These are phyloP conservation scores for Carex scoparia DNA, from an alignment of 176 grass and related monocot species.

Conservation along the genomic window DNA sequence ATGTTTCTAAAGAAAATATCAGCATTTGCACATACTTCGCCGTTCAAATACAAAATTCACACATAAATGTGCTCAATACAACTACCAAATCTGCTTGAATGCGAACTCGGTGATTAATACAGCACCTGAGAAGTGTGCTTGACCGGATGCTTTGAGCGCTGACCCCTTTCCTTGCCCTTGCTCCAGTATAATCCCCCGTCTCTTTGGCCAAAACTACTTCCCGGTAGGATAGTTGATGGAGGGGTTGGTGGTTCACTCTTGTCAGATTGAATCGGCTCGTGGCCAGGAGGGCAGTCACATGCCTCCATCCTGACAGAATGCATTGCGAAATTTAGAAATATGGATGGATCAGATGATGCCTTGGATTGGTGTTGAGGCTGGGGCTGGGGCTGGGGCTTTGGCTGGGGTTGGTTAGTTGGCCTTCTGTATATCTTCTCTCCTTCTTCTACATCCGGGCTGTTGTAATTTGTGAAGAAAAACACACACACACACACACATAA, in stretches of 20 bases:
- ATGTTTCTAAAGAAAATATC: not conserved
- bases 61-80: not conserved
- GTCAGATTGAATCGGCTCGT: slow-evolving; percentile 50
- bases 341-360: slow-evolving; percentile 81
- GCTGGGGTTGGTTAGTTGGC: slow-evolving; percentile 50
- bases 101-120: not conserved
- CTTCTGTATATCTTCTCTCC: slow-evolving; percentile 93
- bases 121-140: slow-evolving; percentile 9
- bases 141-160: not conserved
- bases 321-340: slow-evolving; percentile 98
- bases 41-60: not conserved
- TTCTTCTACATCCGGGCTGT: slow-evolving; percentile 94
- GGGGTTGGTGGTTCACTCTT: slow-evolving; percentile 32
- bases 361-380: slow-evolving; percentile 2
- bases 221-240: slow-evolving; percentile 55
- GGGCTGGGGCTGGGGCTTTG: slow-evolving; percentile 23
- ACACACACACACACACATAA: not conserved
- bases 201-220: slow-evolving; percentile 38
- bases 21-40: not conserved
- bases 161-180: slow-evolving; percentile 13
- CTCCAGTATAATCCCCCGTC: slow-evolving; percentile 31
- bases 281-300: slow-evolving; percentile 91
- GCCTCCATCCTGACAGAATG: slow-evolving; percentile 95
- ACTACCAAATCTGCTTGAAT: not conserved
- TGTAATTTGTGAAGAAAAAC: slow-evolving; percentile 23